Evolutionary conservation across 1,284 basidiomycete species (phyloP).

Genomic region (Somion occarium): DNA sequence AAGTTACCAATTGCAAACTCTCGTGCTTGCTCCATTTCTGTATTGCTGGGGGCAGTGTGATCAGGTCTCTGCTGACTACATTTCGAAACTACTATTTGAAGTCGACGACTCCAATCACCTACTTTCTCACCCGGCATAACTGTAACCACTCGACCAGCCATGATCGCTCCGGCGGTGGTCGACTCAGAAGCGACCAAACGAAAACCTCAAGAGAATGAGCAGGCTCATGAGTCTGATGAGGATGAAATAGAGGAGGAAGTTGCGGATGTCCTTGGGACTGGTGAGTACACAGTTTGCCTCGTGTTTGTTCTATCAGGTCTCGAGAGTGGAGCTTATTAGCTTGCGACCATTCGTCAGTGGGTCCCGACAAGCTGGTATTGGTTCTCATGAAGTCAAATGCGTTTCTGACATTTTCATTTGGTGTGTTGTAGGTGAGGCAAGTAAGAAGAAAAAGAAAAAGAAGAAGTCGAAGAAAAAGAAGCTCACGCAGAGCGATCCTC

Average conservation of each 20-base stretch:
- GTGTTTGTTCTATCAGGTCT: neutral
- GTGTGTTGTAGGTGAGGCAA: slow-evolving; percentile 21
- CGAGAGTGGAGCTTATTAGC: neutral
- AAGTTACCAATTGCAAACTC: no score
- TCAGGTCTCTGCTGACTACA: no score
- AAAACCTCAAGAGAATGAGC: slow-evolving; percentile 19
- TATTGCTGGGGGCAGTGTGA: no score
- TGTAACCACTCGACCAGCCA: neutral
- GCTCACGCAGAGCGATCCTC: slow-evolving; percentile 79
- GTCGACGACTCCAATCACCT: no score
- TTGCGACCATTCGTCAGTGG: neutral
- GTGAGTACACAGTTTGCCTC: neutral
- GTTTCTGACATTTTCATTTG: neutral
- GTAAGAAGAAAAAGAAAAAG: slow-evolving; percentile 84
- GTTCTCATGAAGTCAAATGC: no score
- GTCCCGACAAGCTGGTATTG: no score
- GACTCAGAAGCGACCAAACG: slow-evolving; percentile 5
- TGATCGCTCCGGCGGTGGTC: slow-evolving; percentile 4
- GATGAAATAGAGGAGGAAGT: slow-evolving; percentile 1
- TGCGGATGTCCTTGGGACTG: neutral
- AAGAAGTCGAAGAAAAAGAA: slow-evolving; percentile 89
- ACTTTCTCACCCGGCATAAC: neutral
- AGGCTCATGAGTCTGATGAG: neutral
- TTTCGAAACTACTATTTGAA: no score
- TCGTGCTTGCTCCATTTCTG: no score